Evolutionary conservation across 106 monocot species (phyloP).

Genomic region (Dioscorea zingiberensis): DNA sequence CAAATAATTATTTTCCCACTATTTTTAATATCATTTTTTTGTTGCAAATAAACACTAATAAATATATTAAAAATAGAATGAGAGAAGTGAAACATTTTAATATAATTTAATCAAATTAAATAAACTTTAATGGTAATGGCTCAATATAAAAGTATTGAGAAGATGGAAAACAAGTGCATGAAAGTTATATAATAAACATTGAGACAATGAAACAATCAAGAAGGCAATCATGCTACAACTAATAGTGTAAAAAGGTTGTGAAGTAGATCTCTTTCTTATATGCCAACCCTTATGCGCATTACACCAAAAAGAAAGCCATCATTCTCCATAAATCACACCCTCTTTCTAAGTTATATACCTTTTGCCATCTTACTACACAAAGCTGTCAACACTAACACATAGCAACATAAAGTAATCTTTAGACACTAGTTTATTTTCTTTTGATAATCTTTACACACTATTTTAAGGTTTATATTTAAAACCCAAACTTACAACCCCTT

Average conservation of each 20-base stretch:
- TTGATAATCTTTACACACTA: too few relatives aligned
- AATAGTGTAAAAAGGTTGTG: slow-evolving; percentile 1
- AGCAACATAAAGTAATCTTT: neutral
- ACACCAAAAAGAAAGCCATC: slow-evolving; percentile 5
- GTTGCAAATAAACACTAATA: too few relatives aligned
- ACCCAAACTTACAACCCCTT: neutral
- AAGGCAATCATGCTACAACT: neutral
- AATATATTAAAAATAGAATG: too few relatives aligned
- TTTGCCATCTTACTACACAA: neutral
- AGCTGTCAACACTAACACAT: neutral
- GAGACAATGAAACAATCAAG: slow-evolving; percentile 4
- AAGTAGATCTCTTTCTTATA: neutral
- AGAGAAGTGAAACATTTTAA: too few relatives aligned
- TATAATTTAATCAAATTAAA: too few relatives aligned
- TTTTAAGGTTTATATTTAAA: neutral
- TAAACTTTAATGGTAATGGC: too few relatives aligned
- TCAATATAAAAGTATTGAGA: too few relatives aligned
- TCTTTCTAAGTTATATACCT: slow-evolving; percentile 1
- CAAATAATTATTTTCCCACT: too few relatives aligned
- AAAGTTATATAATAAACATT: too few relatives aligned
- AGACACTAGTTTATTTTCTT: too few relatives aligned
- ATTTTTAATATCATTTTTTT: too few relatives aligned
- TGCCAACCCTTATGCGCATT: neutral
- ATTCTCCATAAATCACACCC: slow-evolving; percentile 4
- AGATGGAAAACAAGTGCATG: too few relatives aligned